These are phyloP conservation scores for Starmerella riodocensis DNA, from an alignment of 805 yeast genomes.

Conservation along the genomic window DNA sequence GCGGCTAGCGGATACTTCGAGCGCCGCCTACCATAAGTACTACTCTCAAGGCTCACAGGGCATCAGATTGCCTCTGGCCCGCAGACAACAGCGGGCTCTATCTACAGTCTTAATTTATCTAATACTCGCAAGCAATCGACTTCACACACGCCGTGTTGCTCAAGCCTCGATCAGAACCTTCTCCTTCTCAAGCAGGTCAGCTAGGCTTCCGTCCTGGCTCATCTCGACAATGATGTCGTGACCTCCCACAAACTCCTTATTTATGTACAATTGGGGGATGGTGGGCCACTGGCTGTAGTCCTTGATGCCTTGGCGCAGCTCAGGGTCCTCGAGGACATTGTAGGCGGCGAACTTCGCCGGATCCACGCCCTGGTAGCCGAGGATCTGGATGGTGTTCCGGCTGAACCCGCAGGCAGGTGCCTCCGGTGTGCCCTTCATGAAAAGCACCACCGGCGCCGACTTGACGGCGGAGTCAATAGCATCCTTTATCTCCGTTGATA, in stretches of 20 bases:
- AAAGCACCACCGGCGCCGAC: conserved; percentile 87
- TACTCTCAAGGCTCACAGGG: too few relatives aligned
- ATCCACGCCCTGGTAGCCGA: conserved; percentile 95
- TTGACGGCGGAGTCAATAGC: conserved; percentile 79
- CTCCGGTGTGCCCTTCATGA: conserved; percentile 98
- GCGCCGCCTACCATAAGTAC: conserved; percentile 23
- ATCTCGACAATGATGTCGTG: conserved; percentile 87
- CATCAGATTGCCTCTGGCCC: too few relatives aligned
- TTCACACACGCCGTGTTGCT: neutral
- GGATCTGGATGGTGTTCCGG: conserved; percentile 79
- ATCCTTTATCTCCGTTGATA: conserved; percentile 63
- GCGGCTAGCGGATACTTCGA: conserved; percentile 62
- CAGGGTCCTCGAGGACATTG: conserved; percentile 89
- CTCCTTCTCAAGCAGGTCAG: conserved; percentile 67
- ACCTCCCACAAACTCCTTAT: conserved; percentile 88
- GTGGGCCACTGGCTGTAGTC: conserved; percentile 98
- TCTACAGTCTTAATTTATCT: too few relatives aligned
- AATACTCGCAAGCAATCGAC: neutral
- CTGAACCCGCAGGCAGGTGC: conserved; percentile 97
- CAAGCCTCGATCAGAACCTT: conserved; percentile 53
- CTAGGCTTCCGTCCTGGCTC: conserved; percentile 78
- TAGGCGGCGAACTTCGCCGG: conserved; percentile 94
- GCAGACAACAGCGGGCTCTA: too few relatives aligned
- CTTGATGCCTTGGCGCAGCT: conserved; percentile 86
- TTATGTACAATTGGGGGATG: conserved; percentile 85